Conservation (phyloP, 352 stramenopile species). For the Halophytophthora polymorphica region DNA sequence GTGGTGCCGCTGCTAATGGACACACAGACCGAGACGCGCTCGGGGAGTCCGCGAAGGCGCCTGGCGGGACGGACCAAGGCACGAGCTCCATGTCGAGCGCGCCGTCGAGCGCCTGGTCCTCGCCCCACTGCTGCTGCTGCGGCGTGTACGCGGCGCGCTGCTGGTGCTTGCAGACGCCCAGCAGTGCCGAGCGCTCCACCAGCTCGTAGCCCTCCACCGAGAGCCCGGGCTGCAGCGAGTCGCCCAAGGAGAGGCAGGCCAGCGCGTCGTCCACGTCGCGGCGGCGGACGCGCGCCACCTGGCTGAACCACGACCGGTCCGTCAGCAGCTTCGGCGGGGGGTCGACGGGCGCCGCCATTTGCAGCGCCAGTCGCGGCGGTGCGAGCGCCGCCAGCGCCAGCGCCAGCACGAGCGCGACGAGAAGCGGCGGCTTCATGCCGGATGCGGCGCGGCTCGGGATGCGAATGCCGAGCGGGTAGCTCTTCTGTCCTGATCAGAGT, state of each 20-base stretch:
- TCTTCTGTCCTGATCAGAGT: not conserved
- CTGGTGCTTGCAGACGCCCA: slow-evolving; percentile 63
- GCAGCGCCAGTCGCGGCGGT: not conserved
- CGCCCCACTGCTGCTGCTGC: slow-evolving; percentile 19
- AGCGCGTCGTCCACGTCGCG: slow-evolving; percentile 12
- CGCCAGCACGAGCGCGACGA: slow-evolving; percentile 15
- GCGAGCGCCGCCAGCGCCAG: slow-evolving; percentile 1
- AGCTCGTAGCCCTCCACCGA: slow-evolving; percentile 69
- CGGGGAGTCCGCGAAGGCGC: not conserved
- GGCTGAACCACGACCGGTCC: slow-evolving; percentile 48
- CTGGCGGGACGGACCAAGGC: slow-evolving; percentile 9
- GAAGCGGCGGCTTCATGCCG: slow-evolving; percentile 6
- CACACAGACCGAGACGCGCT: slow-evolving; percentile 16
- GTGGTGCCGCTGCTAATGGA: slow-evolving; percentile 6
- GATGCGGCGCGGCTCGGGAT: not conserved
- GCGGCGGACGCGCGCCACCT: slow-evolving; percentile 33
- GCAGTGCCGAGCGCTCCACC: slow-evolving; percentile 56
- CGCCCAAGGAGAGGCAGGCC: slow-evolving; percentile 29
- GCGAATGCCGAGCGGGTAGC: slow-evolving; percentile 6
- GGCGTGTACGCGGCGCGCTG: slow-evolving; percentile 1
- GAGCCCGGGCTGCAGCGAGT: slow-evolving; percentile 34
- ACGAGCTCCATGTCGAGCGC: slow-evolving; percentile 18
- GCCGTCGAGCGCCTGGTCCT: slow-evolving; percentile 12
- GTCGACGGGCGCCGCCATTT: slow-evolving; percentile 12
- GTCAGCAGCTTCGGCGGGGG: slow-evolving; percentile 32